A percentile compares a stretch with the other conserved stretches of the same genome.
These are phyloP conservation scores for Apiotrichum laibachii DNA, from an alignment of 1,284 basidiomycete genomes.

Conservation along the genomic window DNA sequence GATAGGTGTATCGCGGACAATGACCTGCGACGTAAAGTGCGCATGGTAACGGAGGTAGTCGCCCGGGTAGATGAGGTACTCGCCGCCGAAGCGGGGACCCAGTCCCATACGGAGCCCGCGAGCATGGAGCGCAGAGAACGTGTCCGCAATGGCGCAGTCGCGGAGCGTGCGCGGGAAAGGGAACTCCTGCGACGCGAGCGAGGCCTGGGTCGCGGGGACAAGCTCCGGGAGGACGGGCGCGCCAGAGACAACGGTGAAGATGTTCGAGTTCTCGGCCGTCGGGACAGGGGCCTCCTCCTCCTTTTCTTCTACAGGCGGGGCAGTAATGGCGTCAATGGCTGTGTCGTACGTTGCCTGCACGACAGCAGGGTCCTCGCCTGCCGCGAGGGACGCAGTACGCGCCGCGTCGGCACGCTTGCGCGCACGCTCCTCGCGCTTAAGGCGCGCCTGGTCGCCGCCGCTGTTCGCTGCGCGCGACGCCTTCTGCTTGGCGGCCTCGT, in stretches of 20 bases:
- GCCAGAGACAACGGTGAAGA: constrained; percentile 32
- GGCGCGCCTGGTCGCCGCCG: constrained; percentile 54
- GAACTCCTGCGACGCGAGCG: constrained; percentile 25
- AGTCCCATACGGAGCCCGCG: constrained; percentile 55
- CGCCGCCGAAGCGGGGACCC: constrained; percentile 79
- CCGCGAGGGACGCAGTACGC: constrained; percentile 10
- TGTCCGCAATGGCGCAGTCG: constrained; percentile 32
- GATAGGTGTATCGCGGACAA: constrained; percentile 62
- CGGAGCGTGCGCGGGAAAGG: constrained; percentile 30
- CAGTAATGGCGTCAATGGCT: constrained; percentile 6
- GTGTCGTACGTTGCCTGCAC: constrained; percentile 9
- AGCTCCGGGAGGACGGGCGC: constrained; percentile 17
- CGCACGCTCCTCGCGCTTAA: constrained; percentile 64
- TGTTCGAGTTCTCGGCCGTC: constrained; percentile 18
- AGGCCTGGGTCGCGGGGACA: constrained; percentile 18
- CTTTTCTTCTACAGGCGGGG: neutral
- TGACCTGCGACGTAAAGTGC: constrained; percentile 84
- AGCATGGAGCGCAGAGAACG: constrained; percentile 34
- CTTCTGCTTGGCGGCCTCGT: constrained; percentile 52
- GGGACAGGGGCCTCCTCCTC: neutral
- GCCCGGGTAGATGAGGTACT: constrained; percentile 94
- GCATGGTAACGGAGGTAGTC: constrained; percentile 96
- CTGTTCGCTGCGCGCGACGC: constrained; percentile 44
- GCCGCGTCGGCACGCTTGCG: constrained; percentile 55
- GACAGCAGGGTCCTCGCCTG: constrained; percentile 11